Base-by-base conservation (phyloP, 208 protist species). In the Wallacemonas sp. region DNA sequence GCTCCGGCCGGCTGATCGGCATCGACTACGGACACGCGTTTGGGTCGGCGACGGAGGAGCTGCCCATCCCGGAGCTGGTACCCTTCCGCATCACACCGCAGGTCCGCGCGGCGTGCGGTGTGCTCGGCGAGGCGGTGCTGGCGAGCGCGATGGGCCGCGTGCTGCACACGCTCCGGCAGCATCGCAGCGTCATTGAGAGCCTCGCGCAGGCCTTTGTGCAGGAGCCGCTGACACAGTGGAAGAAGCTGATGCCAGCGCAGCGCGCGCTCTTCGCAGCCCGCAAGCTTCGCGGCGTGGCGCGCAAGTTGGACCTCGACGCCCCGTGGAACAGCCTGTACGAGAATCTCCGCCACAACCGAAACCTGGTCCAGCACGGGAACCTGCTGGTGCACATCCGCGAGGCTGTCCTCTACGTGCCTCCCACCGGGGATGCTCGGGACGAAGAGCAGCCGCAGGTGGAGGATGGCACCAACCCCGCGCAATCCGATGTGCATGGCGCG, bases 21-120 rank as follows among this genome's bases (percentile, higher is more conserved):
- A 99, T 99, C 50, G 96, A 98, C 72, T 98, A 98, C 77, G 97
- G 97, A 3, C 89, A 95, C 79, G 89, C 94, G 2, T 98, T 99
- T 72, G 97, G 95, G 12, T 76, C 80, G 2, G 95, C 94, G 7
- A 96, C 94, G 36, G 66, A 85, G 38, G 59, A 72, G 16, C 79
- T 97, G 26, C 84, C 87, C 11, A 73, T 98, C 32, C 96, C 97
- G 0, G 97, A 99, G 80, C 66, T 98, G 32, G 82, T 98, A 36
- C 97, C 95, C 8, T 97, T 99, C 72, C 89, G 97, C 31, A 68
- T 98, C 4, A 97, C 90, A 1, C 70, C 79, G 2, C 95, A 98
- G 82, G 76, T 98, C 4, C 61, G 68, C 1, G 61, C 42, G 12
- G 81, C 96, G 31, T 76, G 94, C 8, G 61, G 67, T 20, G 94